Evolutionary conservation across 768 basidiomycete genomes (phyloP).

Genomic region (Leccinum variicolor): DNA sequence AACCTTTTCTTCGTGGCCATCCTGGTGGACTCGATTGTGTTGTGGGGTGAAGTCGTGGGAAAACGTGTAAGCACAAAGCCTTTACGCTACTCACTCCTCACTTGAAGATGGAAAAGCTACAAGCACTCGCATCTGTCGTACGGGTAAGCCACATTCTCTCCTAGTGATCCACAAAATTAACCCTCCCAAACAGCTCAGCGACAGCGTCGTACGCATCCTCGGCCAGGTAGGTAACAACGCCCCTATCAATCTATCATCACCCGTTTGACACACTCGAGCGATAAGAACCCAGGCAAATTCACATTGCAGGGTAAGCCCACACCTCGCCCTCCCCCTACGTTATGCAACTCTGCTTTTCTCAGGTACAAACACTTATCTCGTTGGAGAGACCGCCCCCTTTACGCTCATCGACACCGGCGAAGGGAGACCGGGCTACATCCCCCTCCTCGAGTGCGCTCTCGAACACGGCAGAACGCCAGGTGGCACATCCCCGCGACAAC

Average conservation of each 20-base stretch:
- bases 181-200: conserved; percentile 51
- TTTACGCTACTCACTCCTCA: neutral
- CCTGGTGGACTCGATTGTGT: conserved; percentile 20
- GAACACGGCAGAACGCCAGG: conserved; percentile 32
- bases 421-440: conserved; percentile 63
- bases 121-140: conserved; percentile 49
- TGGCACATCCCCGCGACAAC: conserved; percentile 15
- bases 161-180: conserved; percentile 1
- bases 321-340: no score
- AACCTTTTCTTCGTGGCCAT: conserved; percentile 49
- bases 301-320: conserved; percentile 68
- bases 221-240: conserved; percentile 56
- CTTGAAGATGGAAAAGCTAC: conserved; percentile 46
- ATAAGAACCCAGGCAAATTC: conserved; percentile 83
- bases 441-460: conserved; percentile 63
- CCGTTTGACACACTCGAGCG: neutral
- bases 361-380: conserved; percentile 90
- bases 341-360: neutral
- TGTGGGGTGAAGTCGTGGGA: neutral
- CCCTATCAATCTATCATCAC: neutral
- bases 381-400: conserved; percentile 68
- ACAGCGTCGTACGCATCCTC: conserved; percentile 62
- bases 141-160: conserved; percentile 38
- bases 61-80: neutral
- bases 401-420: conserved; percentile 84